Conservation (phyloP, 768 basidiomycete species). For the Inosperma sp. region DNA sequence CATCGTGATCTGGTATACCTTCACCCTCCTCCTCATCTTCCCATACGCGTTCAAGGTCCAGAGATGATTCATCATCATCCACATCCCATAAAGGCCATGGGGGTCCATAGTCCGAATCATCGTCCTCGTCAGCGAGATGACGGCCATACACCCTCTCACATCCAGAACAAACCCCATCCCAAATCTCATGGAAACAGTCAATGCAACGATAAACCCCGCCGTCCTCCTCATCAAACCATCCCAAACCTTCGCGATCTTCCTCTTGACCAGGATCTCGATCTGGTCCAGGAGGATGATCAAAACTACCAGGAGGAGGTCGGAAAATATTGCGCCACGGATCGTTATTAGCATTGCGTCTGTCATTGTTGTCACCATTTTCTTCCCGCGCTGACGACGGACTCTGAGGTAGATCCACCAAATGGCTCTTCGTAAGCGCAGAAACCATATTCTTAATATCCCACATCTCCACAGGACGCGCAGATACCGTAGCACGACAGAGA, state of each 20-base stretch:
- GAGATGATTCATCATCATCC: neutral
- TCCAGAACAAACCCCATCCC: constrained; percentile 57
- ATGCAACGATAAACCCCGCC: constrained; percentile 73
- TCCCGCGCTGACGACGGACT: constrained; percentile 22
- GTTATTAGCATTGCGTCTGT: constrained; percentile 15
- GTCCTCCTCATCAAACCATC: constrained; percentile 70
- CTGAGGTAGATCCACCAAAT: constrained; percentile 38
- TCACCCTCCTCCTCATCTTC: no score
- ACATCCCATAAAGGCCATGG: neutral
- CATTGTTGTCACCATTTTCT: constrained; percentile 23
- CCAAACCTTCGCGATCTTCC: constrained; percentile 40
- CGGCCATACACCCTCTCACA: constrained; percentile 56
- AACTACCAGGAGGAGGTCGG: constrained; percentile 23
- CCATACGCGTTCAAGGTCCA: no score
- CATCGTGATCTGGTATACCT: no score
- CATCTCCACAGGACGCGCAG: constrained; percentile 61
- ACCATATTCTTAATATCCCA: constrained; percentile 70
- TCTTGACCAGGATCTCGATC: constrained; percentile 21
- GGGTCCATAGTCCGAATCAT: constrained; percentile 7
- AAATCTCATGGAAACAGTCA: constrained; percentile 76
- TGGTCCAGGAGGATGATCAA: constrained; percentile 14
- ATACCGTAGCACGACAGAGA: constrained; percentile 59
- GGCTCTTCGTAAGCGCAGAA: constrained; percentile 46
- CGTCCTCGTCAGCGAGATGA: constrained; percentile 6
- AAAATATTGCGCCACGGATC: constrained; percentile 73